Evolutionary conservation across 306 rosid species (phyloP).

Genomic region (Vicia sativa): DNA sequence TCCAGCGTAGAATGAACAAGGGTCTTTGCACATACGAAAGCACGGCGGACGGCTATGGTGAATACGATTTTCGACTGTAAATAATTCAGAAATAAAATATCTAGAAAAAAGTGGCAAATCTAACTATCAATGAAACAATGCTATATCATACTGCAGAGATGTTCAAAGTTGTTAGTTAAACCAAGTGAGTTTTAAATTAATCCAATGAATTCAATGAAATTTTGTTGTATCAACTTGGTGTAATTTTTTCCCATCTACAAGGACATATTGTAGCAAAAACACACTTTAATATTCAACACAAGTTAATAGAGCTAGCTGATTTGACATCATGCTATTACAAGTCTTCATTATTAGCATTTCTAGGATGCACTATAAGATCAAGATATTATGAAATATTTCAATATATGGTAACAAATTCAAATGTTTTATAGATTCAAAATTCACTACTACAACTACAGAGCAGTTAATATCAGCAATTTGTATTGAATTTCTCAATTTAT

Average conservation of each 20-base stretch:
- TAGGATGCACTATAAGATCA: no score
- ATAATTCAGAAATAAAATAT: slow-evolving; percentile 23
- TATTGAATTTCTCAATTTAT: not conserved
- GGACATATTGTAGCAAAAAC: slow-evolving; percentile 11
- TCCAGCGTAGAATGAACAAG: slow-evolving; percentile 95
- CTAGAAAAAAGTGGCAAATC: slow-evolving; percentile 5
- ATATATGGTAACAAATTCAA: not conserved
- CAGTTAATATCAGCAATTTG: not conserved
- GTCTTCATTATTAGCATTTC: no score
- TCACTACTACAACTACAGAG: not conserved
- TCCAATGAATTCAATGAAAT: slow-evolving; percentile 9
- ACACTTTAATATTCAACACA: not conserved
- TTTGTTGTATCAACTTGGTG: slow-evolving; percentile 11
- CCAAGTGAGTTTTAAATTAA: slow-evolving; percentile 12
- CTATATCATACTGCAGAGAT: slow-evolving; percentile 8
- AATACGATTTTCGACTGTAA: slow-evolving; percentile 30
- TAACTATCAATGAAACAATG: not conserved
- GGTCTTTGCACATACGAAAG: slow-evolving; percentile 70
- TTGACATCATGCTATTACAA: not conserved
- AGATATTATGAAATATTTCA: no score
- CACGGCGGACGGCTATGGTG: slow-evolving; percentile 22
- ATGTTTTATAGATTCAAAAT: not conserved
- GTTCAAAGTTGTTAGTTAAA: slow-evolving; percentile 19
- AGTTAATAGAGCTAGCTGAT: not conserved
- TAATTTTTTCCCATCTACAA: not conserved